A percentile compares a stretch with the other conserved stretches of the same genome.
Evolutionary conservation across 495 filamentous ascomycete species (phyloP).

Genomic region (Choiromyces venosus): DNA sequence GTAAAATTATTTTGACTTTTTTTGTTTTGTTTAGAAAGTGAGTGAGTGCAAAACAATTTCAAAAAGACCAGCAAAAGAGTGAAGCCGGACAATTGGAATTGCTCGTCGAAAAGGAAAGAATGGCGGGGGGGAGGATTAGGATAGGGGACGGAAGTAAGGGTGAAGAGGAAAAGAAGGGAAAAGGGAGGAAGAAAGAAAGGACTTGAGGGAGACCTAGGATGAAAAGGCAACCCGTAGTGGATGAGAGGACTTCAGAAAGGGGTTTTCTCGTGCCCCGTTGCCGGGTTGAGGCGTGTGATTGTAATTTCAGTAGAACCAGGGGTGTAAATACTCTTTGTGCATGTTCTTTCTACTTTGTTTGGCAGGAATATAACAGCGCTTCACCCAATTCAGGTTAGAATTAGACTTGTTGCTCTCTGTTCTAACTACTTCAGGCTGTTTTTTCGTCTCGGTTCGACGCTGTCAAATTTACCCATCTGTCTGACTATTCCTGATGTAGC

Average conservation of each 20-base stretch:
- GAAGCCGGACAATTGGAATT: slow-evolving; percentile 40
- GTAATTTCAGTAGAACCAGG: not conserved
- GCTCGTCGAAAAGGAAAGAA: slow-evolving; percentile 19
- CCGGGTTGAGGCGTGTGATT: not conserved
- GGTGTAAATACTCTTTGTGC: not conserved
- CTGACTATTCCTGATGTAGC: not conserved
- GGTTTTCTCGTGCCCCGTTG: not conserved
- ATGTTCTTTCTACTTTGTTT: not conserved
- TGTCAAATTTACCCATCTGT: slow-evolving; percentile 1
- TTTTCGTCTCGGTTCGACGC: not conserved
- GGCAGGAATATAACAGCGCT: not conserved
- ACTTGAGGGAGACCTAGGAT: not conserved
- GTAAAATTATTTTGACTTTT: not conserved
- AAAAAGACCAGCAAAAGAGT: slow-evolving; percentile 39
- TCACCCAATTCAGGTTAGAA: not conserved
- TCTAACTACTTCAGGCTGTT: not conserved
- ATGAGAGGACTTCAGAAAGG: not conserved
- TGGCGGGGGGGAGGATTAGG: slow-evolving; percentile 18
- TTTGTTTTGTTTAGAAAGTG: not conserved
- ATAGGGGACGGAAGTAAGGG: slow-evolving; percentile 16
- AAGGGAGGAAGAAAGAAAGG: slow-evolving; percentile 8
- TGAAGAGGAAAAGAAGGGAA: slow-evolving; percentile 19
- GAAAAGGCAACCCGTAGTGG: not conserved
- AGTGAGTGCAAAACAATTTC: slow-evolving; percentile 23
- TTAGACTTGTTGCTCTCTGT: not conserved